These are phyloP conservation scores for Rhododendron molle DNA, from an alignment of 148 eudicot genomes.

Conservation along the genomic window DNA sequence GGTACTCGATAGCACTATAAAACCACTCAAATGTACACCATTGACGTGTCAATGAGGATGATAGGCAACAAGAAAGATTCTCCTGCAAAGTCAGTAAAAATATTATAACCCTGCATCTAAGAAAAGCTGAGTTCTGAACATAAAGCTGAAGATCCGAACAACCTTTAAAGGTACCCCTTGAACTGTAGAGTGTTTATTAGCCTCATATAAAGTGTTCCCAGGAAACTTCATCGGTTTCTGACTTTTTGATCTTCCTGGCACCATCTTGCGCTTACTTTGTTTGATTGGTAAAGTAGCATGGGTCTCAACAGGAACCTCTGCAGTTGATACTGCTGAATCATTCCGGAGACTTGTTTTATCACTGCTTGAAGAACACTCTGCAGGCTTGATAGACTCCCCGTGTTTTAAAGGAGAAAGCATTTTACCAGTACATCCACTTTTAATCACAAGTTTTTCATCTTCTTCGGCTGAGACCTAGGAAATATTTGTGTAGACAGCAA, in stretches of 20 bases:
- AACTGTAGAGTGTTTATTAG: slow-evolving; percentile 26
- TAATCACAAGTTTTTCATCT: slow-evolving; percentile 32
- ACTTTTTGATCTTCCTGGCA: slow-evolving; percentile 26
- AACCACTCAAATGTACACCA: slow-evolving; percentile 96
- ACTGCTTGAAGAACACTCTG: slow-evolving; percentile 56
- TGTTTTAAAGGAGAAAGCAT: slow-evolving; percentile 23
- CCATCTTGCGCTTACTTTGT: slow-evolving; percentile 64
- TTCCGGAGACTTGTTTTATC: slow-evolving; percentile 50
- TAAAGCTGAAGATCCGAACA: neutral
- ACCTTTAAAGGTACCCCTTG: slow-evolving; percentile 51
- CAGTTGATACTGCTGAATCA: slow-evolving; percentile 53
- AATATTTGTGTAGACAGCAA: neutral
- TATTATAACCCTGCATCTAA: neutral
- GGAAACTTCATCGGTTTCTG: slow-evolving; percentile 29
- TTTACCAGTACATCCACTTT: slow-evolving; percentile 22
- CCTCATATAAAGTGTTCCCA: slow-evolving; percentile 27
- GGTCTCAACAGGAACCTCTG: slow-evolving; percentile 36
- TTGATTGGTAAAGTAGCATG: slow-evolving; percentile 38
- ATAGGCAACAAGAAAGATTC: slow-evolving; percentile 57
- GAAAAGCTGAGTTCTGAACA: neutral
- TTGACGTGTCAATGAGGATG: slow-evolving; percentile 41
- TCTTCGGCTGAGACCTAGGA: slow-evolving; percentile 38
- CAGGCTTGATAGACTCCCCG: slow-evolving; percentile 36
- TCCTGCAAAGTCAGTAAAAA: slow-evolving; percentile 33
- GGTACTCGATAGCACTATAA: slow-evolving; percentile 94